phyloP scores from a whole-genome alignment of 768 basidiomycete genomes.

The Trametes cinnabarina region DNA sequence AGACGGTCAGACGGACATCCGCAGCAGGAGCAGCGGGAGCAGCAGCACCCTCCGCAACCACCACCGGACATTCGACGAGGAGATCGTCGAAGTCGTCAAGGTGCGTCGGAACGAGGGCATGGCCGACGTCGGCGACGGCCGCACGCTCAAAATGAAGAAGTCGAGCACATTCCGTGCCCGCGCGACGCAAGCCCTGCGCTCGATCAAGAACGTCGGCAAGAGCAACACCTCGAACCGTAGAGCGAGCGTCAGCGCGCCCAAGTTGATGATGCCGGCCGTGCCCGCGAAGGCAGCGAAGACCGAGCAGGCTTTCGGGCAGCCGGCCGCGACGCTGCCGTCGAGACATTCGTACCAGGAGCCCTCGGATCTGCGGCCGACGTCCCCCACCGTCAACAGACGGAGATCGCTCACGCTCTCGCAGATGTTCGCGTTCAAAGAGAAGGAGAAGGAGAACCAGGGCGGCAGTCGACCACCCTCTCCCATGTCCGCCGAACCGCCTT shows the following conservation, averaged over 20 bases:
- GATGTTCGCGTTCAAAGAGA: conserved; percentile 26
- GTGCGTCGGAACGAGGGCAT: conserved; percentile 32
- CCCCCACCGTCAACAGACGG: conserved; percentile 24
- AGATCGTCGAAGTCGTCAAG: conserved; percentile 37
- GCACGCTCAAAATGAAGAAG: conserved; percentile 27
- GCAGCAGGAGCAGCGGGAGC: background rate
- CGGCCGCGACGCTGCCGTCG: background rate
- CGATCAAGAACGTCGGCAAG: conserved; percentile 36
- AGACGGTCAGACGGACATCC: conserved; percentile 16
- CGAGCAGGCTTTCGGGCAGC: background rate
- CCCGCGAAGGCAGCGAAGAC: background rate
- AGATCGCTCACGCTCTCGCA: conserved; percentile 29
- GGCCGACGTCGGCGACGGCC: conserved; percentile 22
- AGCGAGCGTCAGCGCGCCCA: conserved; percentile 8
- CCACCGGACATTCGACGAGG: conserved; percentile 27
- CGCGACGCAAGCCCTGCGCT: conserved; percentile 34
- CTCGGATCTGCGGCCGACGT: conserved; percentile 12
- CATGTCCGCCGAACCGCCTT: conserved; percentile 3
- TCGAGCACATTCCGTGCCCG: conserved; percentile 35
- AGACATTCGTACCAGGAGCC: conserved; percentile 13
- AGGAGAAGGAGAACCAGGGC: conserved; percentile 8
- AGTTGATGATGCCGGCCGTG: background rate
- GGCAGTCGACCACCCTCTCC: conserved; percentile 13
- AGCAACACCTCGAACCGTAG: conserved; percentile 9
- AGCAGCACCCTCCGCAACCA: conserved; percentile 13